Conservation (phyloP, 2,329 filamentous ascomycete genomes). For the Fusarium pseudograminearum region DNA sequence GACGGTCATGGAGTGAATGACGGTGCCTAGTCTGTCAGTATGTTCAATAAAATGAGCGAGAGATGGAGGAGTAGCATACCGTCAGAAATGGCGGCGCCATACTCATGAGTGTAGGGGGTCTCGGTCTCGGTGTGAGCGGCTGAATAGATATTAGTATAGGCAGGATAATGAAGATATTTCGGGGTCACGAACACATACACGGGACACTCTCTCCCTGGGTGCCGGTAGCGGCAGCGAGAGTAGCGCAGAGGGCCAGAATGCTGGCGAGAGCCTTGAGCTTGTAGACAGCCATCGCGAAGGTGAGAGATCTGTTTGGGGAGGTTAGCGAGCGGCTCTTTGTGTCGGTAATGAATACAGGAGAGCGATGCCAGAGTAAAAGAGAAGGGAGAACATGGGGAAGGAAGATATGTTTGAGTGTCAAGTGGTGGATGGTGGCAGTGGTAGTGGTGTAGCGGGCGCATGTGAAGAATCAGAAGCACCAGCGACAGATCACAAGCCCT, state of each 20-base stretch:
- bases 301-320: conserved; percentile 17
- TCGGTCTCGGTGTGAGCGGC: conserved; percentile 49
- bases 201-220: conserved; percentile 33
- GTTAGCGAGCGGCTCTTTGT: conserved; percentile 6
- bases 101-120: conserved; percentile 48
- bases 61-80: conserved; percentile 43
- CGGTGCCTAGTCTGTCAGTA: conserved; percentile 42
- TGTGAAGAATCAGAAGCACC: neutral
- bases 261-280: conserved; percentile 47
- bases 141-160: conserved; percentile 29
- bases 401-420: neutral
- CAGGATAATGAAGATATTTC: neutral
- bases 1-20: conserved; percentile 53
- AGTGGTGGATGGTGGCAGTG: neutral
- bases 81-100: conserved; percentile 50
- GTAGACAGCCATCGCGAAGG: conserved; percentile 46
- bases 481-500: neutral
- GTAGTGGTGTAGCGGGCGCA: conserved; percentile 1
- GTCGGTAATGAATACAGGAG: too few species aligned
- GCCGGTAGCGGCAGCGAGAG: conserved; percentile 34
- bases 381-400: neutral
- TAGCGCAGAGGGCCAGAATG: conserved; percentile 41
- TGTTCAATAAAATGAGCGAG: neutral
- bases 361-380: neutral
- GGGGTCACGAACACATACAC: conserved; percentile 34